A percentile compares a stretch with the other conserved stretches of the same genome.
phyloP scores from a whole-genome alignment of 805 yeast genomes.

The Kuraishia cidri region DNA sequence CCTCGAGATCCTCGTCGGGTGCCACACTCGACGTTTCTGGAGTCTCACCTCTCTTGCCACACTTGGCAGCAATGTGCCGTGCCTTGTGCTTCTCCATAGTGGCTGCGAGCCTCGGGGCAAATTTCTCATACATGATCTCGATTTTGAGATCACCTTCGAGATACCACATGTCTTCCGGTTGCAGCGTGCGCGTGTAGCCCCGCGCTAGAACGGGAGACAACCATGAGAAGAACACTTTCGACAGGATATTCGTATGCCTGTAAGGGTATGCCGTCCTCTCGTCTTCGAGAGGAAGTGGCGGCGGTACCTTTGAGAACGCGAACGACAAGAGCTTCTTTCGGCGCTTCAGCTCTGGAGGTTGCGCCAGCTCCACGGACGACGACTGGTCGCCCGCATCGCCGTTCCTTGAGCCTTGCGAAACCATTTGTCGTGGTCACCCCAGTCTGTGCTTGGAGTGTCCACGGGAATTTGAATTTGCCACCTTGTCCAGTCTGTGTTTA shows the following conservation, averaged over 20 bases:
- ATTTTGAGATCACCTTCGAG: slow-evolving; percentile 33
- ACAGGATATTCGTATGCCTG: slow-evolving; percentile 27
- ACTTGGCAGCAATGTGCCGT: slow-evolving; percentile 13
- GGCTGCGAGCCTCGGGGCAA: slow-evolving; percentile 12
- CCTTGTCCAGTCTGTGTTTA: no score
- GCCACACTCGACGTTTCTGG: slow-evolving; percentile 15
- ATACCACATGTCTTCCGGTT: slow-evolving; percentile 52
- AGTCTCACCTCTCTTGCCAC: slow-evolving; percentile 16
- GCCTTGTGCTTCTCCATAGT: neutral
- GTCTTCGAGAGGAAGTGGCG: slow-evolving; percentile 42
- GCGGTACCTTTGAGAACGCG: slow-evolving; percentile 24
- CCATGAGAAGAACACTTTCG: slow-evolving; percentile 55
- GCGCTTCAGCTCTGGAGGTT: slow-evolving; percentile 34
- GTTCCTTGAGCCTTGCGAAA: no score
- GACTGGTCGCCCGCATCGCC: no score
- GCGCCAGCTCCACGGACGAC: slow-evolving; percentile 35
- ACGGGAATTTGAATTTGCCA: no score
- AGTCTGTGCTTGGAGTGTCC: no score
- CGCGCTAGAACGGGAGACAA: slow-evolving; percentile 49
- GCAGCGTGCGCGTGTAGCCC: slow-evolving; percentile 66
- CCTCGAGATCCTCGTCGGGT: slow-evolving; percentile 17
- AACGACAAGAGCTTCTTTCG: slow-evolving; percentile 5
- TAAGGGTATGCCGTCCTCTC: slow-evolving; percentile 43
- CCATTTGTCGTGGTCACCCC: no score
- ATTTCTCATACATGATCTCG: slow-evolving; percentile 27